These are phyloP conservation scores for Solanum boliviense DNA, from an alignment of 257 asterid genomes.

Conservation along the genomic window DNA sequence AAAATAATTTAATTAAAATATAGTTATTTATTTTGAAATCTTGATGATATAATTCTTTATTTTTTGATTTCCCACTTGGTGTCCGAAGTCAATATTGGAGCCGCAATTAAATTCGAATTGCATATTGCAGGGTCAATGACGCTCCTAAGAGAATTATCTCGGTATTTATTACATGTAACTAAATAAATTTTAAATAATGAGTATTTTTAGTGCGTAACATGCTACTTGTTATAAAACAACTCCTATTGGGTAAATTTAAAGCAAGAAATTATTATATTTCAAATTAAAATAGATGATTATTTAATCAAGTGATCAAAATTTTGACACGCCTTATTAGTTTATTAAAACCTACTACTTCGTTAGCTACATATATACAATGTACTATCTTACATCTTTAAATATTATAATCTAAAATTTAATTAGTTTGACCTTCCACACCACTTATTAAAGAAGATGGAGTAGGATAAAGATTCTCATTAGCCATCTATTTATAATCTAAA, in stretches of 20 bases:
- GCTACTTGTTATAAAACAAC: too few species aligned
- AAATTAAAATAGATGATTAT: too few species aligned
- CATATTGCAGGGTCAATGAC: too few species aligned
- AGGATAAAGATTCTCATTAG: not conserved
- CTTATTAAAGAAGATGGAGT: not conserved
- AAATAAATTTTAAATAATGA: too few species aligned
- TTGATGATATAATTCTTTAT: too few species aligned
- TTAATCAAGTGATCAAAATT: not conserved
- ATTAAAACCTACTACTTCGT: not conserved
- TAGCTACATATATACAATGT: not conserved
- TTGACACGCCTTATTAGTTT: not conserved
- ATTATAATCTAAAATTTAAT: not conserved
- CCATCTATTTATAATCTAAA: not conserved
- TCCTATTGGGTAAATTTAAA: too few species aligned
- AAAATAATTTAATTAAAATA: too few species aligned
- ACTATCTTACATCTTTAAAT: not conserved
- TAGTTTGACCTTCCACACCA: not conserved
- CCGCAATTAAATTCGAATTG: too few species aligned
- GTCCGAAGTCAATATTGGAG: fast-evolving
- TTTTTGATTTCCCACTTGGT: too few species aligned
- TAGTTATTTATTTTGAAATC: too few species aligned
- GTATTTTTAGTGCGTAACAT: not conserved
- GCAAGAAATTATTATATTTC: not conserved
- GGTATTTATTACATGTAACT: too few species aligned
- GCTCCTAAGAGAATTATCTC: not conserved